Conservation (phyloP, 225 moss, liverwort and hornwort species). For the Pleurozium schreberi region DNA sequence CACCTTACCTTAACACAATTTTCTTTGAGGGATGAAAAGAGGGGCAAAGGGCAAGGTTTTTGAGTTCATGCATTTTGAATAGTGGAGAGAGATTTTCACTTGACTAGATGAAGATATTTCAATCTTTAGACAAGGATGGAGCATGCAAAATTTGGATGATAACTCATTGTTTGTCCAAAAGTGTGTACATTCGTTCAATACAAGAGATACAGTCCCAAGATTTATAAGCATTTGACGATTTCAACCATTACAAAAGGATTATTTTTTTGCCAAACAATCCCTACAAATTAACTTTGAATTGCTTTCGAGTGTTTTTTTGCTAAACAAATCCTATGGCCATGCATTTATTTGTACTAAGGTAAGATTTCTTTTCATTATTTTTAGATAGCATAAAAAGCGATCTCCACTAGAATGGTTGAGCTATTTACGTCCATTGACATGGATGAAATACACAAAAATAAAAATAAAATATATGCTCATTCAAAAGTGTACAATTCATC, state of each 20-base stretch:
- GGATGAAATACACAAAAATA: neutral
- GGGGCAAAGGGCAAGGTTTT: no score
- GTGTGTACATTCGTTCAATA: neutral
- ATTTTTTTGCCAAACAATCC: neutral
- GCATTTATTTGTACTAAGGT: rapidly evolving
- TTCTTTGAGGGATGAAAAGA: no score
- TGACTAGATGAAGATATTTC: neutral
- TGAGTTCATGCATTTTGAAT: no score
- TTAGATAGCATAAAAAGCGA: rapidly evolving
- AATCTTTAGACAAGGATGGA: neutral
- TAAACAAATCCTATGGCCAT: neutral
- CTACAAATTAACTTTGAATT: neutral
- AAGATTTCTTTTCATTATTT: neutral
- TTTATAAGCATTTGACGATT: neutral
- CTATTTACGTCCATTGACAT: neutral
- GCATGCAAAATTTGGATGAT: neutral
- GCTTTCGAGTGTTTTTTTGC: rapidly evolving
- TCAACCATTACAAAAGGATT: no score
- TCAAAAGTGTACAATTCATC: neutral
- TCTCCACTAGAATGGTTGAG: rapidly evolving
- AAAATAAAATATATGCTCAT: neutral
- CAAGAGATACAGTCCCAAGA: no score
- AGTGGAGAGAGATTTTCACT: neutral
- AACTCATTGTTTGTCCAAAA: neutral
- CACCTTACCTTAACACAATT: no score